Evolutionary conservation across 306 rosid species (phyloP).

Genomic region (Malus asiatica): DNA sequence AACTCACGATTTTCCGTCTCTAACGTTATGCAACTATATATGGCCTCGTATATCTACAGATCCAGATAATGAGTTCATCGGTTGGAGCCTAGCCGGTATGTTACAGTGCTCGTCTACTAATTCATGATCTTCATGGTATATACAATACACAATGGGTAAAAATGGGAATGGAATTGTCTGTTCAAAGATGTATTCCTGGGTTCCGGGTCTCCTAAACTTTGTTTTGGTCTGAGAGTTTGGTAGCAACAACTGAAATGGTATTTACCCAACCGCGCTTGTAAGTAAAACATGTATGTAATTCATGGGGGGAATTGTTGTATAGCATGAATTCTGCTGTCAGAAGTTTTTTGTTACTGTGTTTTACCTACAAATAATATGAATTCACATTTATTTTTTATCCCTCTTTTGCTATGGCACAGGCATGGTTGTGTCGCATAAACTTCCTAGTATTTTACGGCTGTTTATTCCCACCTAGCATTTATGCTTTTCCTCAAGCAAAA

Average conservation of each 20-base stretch:
- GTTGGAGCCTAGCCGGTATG: constrained; percentile 1
- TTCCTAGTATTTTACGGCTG: too few relatives aligned
- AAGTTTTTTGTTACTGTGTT: background rate
- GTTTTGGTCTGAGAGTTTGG: constrained; percentile 8
- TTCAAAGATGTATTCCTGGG: background rate
- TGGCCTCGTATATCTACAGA: constrained; percentile 17
- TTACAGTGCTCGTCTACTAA: background rate
- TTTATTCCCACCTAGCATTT: too few relatives aligned
- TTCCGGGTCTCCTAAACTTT: background rate
- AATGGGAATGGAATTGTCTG: constrained; percentile 1
- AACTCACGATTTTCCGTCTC: background rate
- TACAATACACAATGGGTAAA: background rate
- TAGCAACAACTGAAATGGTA: background rate
- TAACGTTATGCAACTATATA: background rate
- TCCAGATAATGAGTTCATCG: constrained; percentile 30
- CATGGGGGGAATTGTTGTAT: background rate
- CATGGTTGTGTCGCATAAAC: too few relatives aligned
- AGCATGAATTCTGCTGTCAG: background rate
- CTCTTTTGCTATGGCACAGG: background rate
- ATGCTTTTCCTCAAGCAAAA: too few relatives aligned
- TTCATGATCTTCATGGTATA: constrained; percentile 7
- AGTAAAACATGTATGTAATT: background rate
- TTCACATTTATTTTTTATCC: background rate
- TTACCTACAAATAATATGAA: background rate
- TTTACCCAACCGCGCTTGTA: background rate